Evolutionary conservation across 352 stramenopile species (phyloP).

Genomic region (Globisporangium middletonii): DNA sequence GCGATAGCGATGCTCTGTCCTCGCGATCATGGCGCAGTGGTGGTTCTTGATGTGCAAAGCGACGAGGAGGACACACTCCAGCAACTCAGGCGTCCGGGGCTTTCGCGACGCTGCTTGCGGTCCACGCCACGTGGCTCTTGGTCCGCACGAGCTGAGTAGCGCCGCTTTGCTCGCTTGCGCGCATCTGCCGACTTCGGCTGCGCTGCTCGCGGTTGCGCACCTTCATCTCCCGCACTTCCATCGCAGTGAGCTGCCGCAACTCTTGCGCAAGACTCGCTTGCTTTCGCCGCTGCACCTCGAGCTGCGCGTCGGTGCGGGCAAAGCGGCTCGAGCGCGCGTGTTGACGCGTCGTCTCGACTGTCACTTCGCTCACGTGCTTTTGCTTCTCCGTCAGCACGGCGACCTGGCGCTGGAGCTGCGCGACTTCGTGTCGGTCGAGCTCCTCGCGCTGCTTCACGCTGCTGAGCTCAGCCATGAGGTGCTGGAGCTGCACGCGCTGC

Average conservation of each 20-base stretch:
- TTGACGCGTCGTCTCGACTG: constrained; percentile 1
- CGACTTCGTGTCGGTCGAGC: constrained; percentile 18
- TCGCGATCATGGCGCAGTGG: too few species aligned
- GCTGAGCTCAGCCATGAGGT: constrained; percentile 14
- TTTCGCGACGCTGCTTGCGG: too few species aligned
- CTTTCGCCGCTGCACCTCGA: constrained; percentile 25
- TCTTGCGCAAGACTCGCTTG: constrained; percentile 28
- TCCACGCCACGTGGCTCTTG: not conserved
- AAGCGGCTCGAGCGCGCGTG: constrained; percentile 10
- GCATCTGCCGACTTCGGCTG: not conserved
- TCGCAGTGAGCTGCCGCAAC: constrained; percentile 23
- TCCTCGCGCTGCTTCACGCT: constrained; percentile 15
- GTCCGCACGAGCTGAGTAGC: not conserved
- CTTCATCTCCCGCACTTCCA: constrained; percentile 33
- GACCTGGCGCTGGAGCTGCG: constrained; percentile 23
- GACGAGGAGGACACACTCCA: too few species aligned
- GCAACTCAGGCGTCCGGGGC: too few species aligned
- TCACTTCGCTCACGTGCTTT: not conserved
- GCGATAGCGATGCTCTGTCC: too few species aligned
- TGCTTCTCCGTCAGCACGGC: constrained; percentile 28
- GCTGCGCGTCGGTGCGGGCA: constrained; percentile 16
- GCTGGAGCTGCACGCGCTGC: constrained; percentile 22
- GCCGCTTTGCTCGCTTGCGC: too few species aligned
- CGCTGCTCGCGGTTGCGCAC: constrained; percentile 12
- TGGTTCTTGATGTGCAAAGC: too few species aligned